These are phyloP conservation scores for Crithidia bombi DNA, from an alignment of 208 protist species.

Conservation along the genomic window DNA sequence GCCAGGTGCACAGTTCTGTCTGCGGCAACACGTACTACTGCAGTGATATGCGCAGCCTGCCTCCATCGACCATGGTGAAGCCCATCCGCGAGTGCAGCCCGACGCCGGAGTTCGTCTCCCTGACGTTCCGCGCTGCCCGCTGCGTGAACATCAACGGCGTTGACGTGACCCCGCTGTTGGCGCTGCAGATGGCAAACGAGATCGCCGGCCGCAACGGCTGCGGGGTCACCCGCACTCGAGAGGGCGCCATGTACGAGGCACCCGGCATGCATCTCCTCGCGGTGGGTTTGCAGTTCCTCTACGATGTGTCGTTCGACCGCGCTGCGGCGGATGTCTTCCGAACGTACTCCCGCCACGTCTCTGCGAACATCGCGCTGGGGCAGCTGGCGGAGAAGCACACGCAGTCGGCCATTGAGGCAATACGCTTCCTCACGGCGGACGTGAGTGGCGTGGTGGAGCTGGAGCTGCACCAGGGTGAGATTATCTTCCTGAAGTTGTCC, in stretches of 20 bases:
- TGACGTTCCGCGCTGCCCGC: constrained; percentile 74
- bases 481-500: constrained; percentile 89
- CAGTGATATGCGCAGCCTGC: constrained; percentile 61
- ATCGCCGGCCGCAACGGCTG: constrained; percentile 90
- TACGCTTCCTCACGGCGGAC: constrained; percentile 73
- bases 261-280: constrained; percentile 90
- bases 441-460: constrained; percentile 87
- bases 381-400: constrained; percentile 85
- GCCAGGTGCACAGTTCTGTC: constrained; percentile 85
- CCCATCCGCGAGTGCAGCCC: constrained; percentile 65
- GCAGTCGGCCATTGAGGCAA: constrained; percentile 82
- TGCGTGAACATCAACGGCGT: constrained; percentile 87
- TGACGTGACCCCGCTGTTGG: constrained; percentile 79
- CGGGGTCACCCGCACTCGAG: constrained; percentile 77
- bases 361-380: constrained; percentile 66
- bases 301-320: constrained; percentile 90
- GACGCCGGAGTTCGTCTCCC: constrained; percentile 80
- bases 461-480: constrained; percentile 88
- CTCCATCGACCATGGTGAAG: constrained; percentile 62
- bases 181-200: constrained; percentile 86
- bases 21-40: constrained; percentile 87
- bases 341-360: constrained; percentile 78
- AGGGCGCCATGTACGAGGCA: constrained; percentile 90
- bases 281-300: constrained; percentile 74
- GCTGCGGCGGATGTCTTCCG: constrained; percentile 73